Evolutionary conservation across 2,329 filamentous ascomycete genomes (phyloP).

Genomic region (Diaporthe vexans): DNA sequence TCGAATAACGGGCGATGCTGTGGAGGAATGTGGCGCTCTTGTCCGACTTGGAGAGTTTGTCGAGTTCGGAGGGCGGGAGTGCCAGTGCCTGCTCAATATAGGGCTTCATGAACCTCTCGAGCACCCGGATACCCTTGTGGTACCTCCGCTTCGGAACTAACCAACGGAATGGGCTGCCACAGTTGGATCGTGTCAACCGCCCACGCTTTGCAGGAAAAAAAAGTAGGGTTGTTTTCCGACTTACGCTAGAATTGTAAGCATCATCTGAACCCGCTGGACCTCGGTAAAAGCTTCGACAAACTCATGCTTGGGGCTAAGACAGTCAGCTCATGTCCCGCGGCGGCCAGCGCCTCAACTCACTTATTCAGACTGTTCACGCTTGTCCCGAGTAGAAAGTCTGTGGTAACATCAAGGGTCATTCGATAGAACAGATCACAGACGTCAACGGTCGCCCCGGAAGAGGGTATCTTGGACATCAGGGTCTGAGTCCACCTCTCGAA

Average conservation of each 20-base stretch:
- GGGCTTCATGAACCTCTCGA: conserved; percentile 78
- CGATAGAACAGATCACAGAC: conserved; percentile 75
- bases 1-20: conserved; percentile 78
- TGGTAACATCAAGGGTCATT: conserved; percentile 76
- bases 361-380: conserved; percentile 62
- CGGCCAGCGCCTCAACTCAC: conserved; percentile 46
- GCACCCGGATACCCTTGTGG: conserved; percentile 70
- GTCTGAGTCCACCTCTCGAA: conserved; percentile 72
- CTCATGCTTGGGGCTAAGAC: conserved; percentile 62
- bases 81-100: conserved; percentile 77
- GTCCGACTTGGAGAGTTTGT: conserved; percentile 77
- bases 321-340: conserved; percentile 41
- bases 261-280: conserved; percentile 76
- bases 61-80: conserved; percentile 74
- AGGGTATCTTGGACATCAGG: conserved; percentile 71
- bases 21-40: conserved; percentile 82
- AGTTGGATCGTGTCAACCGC: neutral
- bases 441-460: conserved; percentile 67
- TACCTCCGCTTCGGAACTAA: conserved; percentile 73
- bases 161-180: conserved; percentile 67
- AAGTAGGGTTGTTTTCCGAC: conserved; percentile 31
- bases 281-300: conserved; percentile 80
- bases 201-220: neutral
- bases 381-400: conserved; percentile 76
- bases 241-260: conserved; percentile 66